phyloP scores from a whole-genome alignment of 2,329 filamentous ascomycete species.

The Fonsecaea erecta region DNA sequence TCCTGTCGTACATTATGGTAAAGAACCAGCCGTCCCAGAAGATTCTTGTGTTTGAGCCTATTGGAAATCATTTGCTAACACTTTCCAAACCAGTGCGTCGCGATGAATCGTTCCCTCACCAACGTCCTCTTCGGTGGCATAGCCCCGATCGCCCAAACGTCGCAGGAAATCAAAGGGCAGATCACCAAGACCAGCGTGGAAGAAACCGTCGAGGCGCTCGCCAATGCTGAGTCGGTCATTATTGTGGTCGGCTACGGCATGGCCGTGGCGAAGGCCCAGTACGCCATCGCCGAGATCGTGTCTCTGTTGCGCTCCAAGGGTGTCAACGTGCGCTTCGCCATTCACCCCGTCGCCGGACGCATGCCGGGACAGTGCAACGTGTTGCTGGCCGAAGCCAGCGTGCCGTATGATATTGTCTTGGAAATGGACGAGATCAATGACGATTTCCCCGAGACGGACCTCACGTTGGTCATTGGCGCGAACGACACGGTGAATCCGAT shows the following conservation, averaged over 20 bases:
- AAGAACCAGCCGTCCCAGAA: not conserved
- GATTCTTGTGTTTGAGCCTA: not conserved
- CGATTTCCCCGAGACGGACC: conserved; percentile 82
- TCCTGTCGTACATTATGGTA: conserved; percentile 78
- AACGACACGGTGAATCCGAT: conserved; percentile 94
- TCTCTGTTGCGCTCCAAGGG: conserved; percentile 72
- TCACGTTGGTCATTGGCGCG: conserved; percentile 86
- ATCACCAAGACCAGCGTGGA: conserved; percentile 79
- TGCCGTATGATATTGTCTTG: conserved; percentile 88
- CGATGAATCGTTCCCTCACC: conserved; percentile 88
- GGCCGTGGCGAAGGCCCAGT: conserved; percentile 92
- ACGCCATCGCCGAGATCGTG: conserved; percentile 84
- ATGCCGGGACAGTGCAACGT: conserved; percentile 97
- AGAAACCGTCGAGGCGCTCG: conserved; percentile 75
- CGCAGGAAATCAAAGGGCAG: conserved; percentile 74
- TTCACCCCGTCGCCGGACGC: conserved; percentile 85
- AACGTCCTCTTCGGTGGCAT: conserved; percentile 90
- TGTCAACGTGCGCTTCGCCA: conserved; percentile 83
- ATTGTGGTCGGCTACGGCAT: conserved; percentile 90
- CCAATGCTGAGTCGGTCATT: conserved; percentile 81
- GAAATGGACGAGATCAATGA: conserved; percentile 98
- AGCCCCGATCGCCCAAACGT: conserved; percentile 64
- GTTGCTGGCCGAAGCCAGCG: conserved; percentile 81
- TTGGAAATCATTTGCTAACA: not conserved
- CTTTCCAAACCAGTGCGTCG: conserved; percentile 62